These are phyloP conservation scores for Leishmania major DNA, from an alignment of 208 protist species.

Conservation along the genomic window DNA sequence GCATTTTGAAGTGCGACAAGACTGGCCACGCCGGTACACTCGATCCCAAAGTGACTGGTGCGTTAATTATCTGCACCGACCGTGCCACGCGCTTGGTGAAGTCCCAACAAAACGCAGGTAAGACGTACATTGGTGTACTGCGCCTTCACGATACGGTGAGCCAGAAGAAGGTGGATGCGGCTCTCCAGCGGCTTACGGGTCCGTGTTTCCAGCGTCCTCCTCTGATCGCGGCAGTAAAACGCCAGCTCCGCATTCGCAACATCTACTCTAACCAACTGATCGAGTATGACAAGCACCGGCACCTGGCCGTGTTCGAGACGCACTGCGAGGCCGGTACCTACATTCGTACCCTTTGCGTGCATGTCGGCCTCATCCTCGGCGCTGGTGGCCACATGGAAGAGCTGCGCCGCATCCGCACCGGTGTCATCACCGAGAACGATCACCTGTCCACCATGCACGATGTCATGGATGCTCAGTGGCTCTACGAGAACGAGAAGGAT, in stretches of 20 bases:
- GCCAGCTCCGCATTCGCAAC: slow-evolving; percentile 98
- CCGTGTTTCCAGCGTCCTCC: slow-evolving; percentile 99
- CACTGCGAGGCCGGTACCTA: slow-evolving; percentile 99
- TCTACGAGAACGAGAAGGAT: slow-evolving; percentile 98
- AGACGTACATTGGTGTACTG: slow-evolving; percentile 99
- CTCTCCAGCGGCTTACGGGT: slow-evolving; percentile 97
- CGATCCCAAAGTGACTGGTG: slow-evolving; percentile 99
- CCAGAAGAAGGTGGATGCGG: slow-evolving; percentile 85
- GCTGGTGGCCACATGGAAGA: slow-evolving; percentile 99
- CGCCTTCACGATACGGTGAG: slow-evolving; percentile 96
- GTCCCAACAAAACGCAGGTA: slow-evolving; percentile 99
- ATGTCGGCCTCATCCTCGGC: slow-evolving; percentile 99
- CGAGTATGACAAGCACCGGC: slow-evolving; percentile 98
- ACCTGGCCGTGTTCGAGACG: slow-evolving; percentile 98
- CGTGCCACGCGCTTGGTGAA: slow-evolving; percentile 99
- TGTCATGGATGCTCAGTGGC: slow-evolving; percentile 99
- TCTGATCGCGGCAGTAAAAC: slow-evolving; percentile 98
- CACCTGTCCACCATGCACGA: slow-evolving; percentile 99
- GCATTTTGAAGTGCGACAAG: slow-evolving; percentile 99
- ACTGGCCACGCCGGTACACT: slow-evolving; percentile 99
- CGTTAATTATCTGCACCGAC: slow-evolving; percentile 99
- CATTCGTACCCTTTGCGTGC: slow-evolving; percentile 99
- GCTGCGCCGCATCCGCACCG: slow-evolving; percentile 98
- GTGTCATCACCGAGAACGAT: slow-evolving; percentile 94
- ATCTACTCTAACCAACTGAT: slow-evolving; percentile 99